Evolutionary conservation across 169 alveolate genomes (phyloP), one percentile per base, ranked within the genome.

Genomic region (Plasmodium fragile): DNA sequence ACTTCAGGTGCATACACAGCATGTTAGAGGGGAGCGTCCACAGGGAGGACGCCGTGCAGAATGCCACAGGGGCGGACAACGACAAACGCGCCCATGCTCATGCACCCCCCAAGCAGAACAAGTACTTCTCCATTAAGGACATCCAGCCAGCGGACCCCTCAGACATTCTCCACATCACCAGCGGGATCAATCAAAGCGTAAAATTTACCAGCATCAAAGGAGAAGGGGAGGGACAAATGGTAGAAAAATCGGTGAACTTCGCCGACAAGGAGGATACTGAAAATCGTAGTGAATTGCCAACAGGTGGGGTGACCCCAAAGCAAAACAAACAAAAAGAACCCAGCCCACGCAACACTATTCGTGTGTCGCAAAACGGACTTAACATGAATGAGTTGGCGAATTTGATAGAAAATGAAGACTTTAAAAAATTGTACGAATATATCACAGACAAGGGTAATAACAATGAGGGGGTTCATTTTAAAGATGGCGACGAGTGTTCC

Each of bases 401-500:
- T 25, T 32, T 84, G 11, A 45, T 84, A 49, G 84, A 84, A 41
- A 75, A 84, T 49, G 77, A 53, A 0, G 92, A 84, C 36, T 84
- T 84, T 39, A 71, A 73, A 84, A 84, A 25, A 18, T 73, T 84
- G 65, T 84, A 84, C 6, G 92, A 84, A 30, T 84, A 71, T 49
- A 32, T 84, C 3, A 84, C 65, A 3, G 84, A 73, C 6, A 84
- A 52, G 59, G 92, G 59, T 6, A 73, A 72, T 13, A 73, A 43
- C 32, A 72, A 72, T 5, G 92, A 72, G 36, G 84, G 25, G 13
- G 59, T 49, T 73, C 28, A 32, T 39, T 45, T 25, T 28, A 45
- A 16, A 18, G 6, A 30, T 49, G 34, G 65, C 13, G 92, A 84
- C 10, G 73, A 72, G 5, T 13, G 18, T 5, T 34, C 59, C 22